A percentile compares a stretch with the other conserved stretches of the same genome.
Conservation (phyloP, 805 yeast genomes). For the Wickerhamiella parazyma region DNA sequence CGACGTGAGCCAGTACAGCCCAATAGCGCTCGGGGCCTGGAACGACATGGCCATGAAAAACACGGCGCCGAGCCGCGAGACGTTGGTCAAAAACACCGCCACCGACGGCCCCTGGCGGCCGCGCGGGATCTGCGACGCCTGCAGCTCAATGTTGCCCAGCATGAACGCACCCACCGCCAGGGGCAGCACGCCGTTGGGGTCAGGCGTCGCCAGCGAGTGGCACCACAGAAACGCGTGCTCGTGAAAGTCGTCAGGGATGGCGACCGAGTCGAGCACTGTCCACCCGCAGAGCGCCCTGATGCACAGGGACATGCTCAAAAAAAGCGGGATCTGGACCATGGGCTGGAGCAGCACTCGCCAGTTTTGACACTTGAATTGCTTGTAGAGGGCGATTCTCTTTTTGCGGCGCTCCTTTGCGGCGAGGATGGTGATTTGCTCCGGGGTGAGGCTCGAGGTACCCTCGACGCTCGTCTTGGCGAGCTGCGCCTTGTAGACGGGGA, state of each 20-base stretch:
- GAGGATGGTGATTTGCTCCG: constrained; percentile 64
- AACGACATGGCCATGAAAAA: constrained; percentile 72
- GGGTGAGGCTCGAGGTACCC: constrained; percentile 35
- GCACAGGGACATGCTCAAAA: constrained; percentile 67
- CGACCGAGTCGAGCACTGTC: constrained; percentile 22
- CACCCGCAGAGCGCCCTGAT: constrained; percentile 62
- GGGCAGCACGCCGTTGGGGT: constrained; percentile 56
- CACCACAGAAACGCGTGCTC: constrained; percentile 50
- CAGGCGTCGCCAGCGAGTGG: constrained; percentile 43
- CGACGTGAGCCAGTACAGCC: constrained; percentile 84
- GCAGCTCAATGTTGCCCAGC: constrained; percentile 72
- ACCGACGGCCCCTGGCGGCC: constrained; percentile 22
- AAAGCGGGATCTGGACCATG: constrained; percentile 69
- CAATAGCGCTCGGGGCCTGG: constrained; percentile 73
- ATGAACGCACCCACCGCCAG: constrained; percentile 56
- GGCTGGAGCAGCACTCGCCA: constrained; percentile 68
- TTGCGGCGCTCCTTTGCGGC: constrained; percentile 66
- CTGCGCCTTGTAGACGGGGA: constrained; percentile 53
- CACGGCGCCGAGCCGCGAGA: constrained; percentile 62
- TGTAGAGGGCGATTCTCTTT: constrained; percentile 60
- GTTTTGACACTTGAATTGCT: constrained; percentile 50
- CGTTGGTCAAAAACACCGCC: constrained; percentile 36
- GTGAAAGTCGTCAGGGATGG: constrained; percentile 25
- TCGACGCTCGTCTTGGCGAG: constrained; percentile 31
- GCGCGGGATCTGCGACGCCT: constrained; percentile 36